Conservation (phyloP, 257 asterid genomes). For the Scutellaria galericulata region DNA sequence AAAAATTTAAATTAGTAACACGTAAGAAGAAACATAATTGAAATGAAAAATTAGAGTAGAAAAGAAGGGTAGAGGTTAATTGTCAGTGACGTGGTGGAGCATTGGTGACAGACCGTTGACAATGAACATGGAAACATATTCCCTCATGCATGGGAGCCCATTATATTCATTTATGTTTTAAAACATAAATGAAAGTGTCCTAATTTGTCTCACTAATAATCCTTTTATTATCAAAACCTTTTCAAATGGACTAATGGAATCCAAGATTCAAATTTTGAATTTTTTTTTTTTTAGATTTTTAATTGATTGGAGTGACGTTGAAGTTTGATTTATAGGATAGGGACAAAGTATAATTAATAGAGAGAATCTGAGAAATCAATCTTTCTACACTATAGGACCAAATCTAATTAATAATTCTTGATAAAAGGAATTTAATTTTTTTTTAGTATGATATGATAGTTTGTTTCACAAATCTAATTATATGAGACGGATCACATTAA, state of each 20-base stretch:
- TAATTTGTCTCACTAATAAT: conserved; percentile 12
- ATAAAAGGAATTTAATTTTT: not conserved
- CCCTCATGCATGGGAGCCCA: conserved; percentile 69
- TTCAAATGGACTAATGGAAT: not conserved
- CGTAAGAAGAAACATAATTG: no score
- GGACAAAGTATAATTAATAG: conserved; percentile 18
- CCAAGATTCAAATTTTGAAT: not conserved
- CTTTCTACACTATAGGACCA: conserved; percentile 16
- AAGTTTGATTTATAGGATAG: conserved; percentile 37
- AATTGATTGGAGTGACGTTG: conserved; percentile 39
- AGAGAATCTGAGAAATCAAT: conserved; percentile 21
- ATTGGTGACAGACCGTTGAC: conserved; percentile 39
- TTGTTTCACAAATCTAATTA: no score
- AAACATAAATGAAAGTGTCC: not conserved
- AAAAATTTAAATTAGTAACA: no score
- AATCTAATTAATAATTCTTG: conserved; percentile 29
- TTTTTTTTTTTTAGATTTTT: not conserved
- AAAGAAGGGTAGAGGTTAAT: conserved; percentile 16
- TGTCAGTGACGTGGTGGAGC: conserved; percentile 36
- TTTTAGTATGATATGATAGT: no score
- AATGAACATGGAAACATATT: conserved; percentile 51
- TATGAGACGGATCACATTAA: no score
- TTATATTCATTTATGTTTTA: conserved; percentile 7
- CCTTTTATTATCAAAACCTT: not conserved
- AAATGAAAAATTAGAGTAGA: not conserved